Percentiles rank a stretch among this genome's conserved stretches.
Evolutionary conservation across 768 basidiomycete species (phyloP).

Genomic region (Lactarius quietus): DNA sequence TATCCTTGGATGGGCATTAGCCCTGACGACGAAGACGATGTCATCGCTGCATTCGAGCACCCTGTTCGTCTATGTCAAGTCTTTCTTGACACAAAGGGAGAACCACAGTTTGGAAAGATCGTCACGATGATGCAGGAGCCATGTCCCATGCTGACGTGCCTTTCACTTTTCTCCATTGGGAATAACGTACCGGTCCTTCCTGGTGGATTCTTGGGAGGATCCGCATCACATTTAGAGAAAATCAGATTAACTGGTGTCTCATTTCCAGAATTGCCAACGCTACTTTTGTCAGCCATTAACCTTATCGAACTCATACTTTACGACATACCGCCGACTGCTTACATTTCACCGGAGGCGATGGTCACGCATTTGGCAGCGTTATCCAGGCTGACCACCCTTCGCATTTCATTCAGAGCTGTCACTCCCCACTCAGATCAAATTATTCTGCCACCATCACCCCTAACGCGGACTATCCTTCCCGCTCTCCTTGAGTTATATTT

Average conservation of each 20-base stretch:
- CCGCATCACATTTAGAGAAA: background rate
- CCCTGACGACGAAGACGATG: background rate
- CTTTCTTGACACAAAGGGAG: background rate
- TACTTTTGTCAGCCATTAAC: conserved; percentile 4
- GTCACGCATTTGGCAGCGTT: background rate
- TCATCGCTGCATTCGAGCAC: background rate
- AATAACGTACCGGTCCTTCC: background rate
- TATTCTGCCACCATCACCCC: background rate
- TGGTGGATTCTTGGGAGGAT: background rate
- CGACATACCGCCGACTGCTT: background rate
- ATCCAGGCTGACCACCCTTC: background rate
- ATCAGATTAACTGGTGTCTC: background rate
- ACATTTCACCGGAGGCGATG: background rate
- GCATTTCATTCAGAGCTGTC: background rate
- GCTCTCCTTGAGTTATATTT: background rate
- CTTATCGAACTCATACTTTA: background rate
- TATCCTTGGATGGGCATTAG: no score
- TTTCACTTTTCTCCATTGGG: background rate
- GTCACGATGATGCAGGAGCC: background rate
- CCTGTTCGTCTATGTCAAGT: background rate
- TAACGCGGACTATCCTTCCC: no score
- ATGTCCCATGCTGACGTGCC: no score
- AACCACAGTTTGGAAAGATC: background rate
- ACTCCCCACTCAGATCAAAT: background rate
- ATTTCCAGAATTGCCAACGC: background rate